These are phyloP conservation scores for Lipomyces spencermartinsiae DNA, from an alignment of 805 yeast species.

Conservation along the genomic window DNA sequence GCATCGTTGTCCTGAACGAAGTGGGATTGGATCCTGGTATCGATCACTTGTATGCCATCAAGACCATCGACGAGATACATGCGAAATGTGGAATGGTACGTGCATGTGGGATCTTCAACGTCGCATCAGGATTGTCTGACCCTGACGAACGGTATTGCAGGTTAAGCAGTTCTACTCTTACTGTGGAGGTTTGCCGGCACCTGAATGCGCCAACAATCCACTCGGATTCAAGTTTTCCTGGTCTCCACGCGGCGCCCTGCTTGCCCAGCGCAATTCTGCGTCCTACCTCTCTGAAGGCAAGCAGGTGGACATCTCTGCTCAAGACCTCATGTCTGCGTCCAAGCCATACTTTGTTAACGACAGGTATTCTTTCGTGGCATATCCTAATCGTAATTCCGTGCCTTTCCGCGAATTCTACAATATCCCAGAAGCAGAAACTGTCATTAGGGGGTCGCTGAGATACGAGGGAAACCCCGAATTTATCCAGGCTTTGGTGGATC, in stretches of 20 bases:
- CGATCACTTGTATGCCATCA: slow-evolving; percentile 96
- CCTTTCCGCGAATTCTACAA: slow-evolving; percentile 86
- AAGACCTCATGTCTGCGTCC: slow-evolving; percentile 92
- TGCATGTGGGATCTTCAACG: background rate
- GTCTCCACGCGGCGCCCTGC: slow-evolving; percentile 96
- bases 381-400: slow-evolving; percentile 98
- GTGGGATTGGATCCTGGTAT: slow-evolving; percentile 98
- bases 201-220: slow-evolving; percentile 96
- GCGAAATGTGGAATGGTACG: slow-evolving; percentile 80
- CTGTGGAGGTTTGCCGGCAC: slow-evolving; percentile 99
- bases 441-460: slow-evolving; percentile 94
- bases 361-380: slow-evolving; percentile 90
- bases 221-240: slow-evolving; percentile 98
- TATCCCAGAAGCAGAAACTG: slow-evolving; percentile 97
- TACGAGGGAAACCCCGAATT: slow-evolving; percentile 99
- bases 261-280: slow-evolving; percentile 91
- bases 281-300: slow-evolving; percentile 71
- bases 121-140: background rate
- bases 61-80: slow-evolving; percentile 97
- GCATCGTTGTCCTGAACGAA: slow-evolving; percentile 96
- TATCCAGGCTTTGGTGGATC: slow-evolving; percentile 89
- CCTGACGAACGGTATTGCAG: slow-evolving; percentile 29
- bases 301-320: slow-evolving; percentile 73
- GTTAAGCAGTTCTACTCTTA: slow-evolving; percentile 84
- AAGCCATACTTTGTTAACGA: slow-evolving; percentile 94